These are phyloP conservation scores for Silybum marianum DNA, from an alignment of 129 eudicot species.

Conservation along the genomic window DNA sequence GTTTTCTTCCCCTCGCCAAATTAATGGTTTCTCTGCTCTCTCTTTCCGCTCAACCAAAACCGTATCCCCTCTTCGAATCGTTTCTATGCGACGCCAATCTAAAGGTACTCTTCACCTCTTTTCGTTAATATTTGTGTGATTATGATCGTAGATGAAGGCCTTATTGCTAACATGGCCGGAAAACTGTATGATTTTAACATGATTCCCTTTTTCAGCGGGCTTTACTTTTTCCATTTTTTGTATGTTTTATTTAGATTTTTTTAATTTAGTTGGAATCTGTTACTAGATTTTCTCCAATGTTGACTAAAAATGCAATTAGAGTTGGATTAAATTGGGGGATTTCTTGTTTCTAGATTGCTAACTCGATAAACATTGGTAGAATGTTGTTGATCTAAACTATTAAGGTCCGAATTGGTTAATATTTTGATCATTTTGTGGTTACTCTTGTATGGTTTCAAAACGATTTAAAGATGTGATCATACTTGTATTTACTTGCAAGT, in stretches of 20 bases:
- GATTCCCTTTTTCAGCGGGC: too few relatives aligned
- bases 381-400: neutral
- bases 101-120: conserved; percentile 21
- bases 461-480: neutral
- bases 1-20: conserved; percentile 12
- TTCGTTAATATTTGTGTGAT: neutral
- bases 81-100: conserved; percentile 33
- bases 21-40: neutral
- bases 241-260: neutral
- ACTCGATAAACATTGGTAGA: neutral
- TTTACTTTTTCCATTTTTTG: neutral
- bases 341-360: neutral
- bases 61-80: conserved; percentile 12
- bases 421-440: neutral
- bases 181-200: neutral
- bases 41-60: conserved; percentile 18
- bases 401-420: neutral
- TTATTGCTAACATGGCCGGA: neutral
- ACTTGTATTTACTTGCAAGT: neutral
- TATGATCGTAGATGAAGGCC: neutral
- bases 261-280: neutral
- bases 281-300: neutral
- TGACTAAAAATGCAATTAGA: neutral
- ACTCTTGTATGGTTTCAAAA: neutral
- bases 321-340: conserved; percentile 2